These are phyloP conservation scores for Chlorociboria aeruginascens DNA, from an alignment of 495 filamentous ascomycete genomes.

Conservation along the genomic window DNA sequence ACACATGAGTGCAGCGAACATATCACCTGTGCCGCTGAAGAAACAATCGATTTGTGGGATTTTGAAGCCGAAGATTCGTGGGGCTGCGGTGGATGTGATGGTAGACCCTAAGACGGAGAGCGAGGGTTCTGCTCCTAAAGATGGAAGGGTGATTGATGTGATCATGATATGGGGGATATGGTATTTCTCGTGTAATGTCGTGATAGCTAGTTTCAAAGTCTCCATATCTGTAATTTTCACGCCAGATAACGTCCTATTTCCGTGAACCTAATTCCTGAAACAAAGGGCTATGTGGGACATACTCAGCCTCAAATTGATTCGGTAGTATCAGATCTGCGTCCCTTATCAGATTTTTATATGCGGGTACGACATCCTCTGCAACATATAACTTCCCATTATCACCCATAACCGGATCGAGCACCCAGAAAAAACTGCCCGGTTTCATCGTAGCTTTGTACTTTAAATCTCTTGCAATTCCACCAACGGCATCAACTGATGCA, in stretches of 20 bases:
- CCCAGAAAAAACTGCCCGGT: slow-evolving; percentile 85
- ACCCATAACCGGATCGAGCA: slow-evolving; percentile 97
- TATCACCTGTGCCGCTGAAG: slow-evolving; percentile 93
- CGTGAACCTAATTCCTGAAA: not conserved
- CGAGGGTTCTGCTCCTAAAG: slow-evolving; percentile 29
- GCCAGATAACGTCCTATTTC: slow-evolving; percentile 60
- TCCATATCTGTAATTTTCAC: slow-evolving; percentile 66
- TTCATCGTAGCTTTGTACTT: slow-evolving; percentile 48
- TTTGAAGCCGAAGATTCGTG: slow-evolving; percentile 51
- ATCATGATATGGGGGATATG: slow-evolving; percentile 82
- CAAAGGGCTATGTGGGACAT: slow-evolving; percentile 19
- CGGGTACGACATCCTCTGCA: slow-evolving; percentile 74
- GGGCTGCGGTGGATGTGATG: slow-evolving; percentile 14
- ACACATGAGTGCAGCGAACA: slow-evolving; percentile 88
- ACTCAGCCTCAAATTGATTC: slow-evolving; percentile 98
- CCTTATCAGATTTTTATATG: slow-evolving; percentile 66
- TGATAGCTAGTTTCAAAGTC: slow-evolving; percentile 61
- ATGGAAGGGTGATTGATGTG: slow-evolving; percentile 56
- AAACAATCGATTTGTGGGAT: slow-evolving; percentile 81
- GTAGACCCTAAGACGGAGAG: slow-evolving; percentile 74
- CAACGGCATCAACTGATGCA: slow-evolving; percentile 69
- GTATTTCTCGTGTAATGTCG: slow-evolving; percentile 63
- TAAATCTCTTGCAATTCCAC: slow-evolving; percentile 69
- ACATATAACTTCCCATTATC: slow-evolving; percentile 89
- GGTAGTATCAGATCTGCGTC: slow-evolving; percentile 87